Base-by-base conservation (phyloP, 345 rosid genomes). In the Citrus inodora region DNA sequence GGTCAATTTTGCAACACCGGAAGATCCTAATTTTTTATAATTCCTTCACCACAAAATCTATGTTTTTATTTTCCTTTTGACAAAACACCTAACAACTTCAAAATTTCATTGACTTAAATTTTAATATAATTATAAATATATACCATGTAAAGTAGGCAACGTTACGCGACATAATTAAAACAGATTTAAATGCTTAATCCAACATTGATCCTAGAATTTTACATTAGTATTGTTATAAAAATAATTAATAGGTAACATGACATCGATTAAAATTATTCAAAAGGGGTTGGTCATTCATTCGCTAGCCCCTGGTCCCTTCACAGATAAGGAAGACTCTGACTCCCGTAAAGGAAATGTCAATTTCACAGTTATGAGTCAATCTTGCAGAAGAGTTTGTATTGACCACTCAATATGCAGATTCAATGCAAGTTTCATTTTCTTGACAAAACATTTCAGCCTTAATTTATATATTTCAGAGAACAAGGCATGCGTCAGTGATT, bases 391-490 rank as follows among this genome's bases (percentile, higher is more conserved):
- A 53, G 58, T 53, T 73, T n/a, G 4, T 42, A 32, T 67, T 74
- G 82, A 80, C 82, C 75, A 33, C 82, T 69, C 75, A 25, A 61
- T 67, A 0, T 16, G 22, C 58, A 53, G 1, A 5, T 4, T 16
- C 58, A 53, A 53, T 53, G 58, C 38, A 24, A 35, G 53, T 73
- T 51, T 61, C 37, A 53, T 11, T 58, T 38, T 67, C 22, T 64
- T 55, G 59, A 58, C 37, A 51, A 51, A 51, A 76, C 63, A 76
- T 67, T 53, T 68, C 61, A 33, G 14, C 28, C 22, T 78, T 73
- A 46, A 11, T 46, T 46, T 46, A 13, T 46, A 46, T 80, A 65
- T 79, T 73, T n/a, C 68, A 85, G 86, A 81, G 72, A 73, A 68
- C 73, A 74, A 21, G 19, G 51, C 13, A 6, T n/a, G 76, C 35